phyloP scores from a whole-genome alignment of 2,329 filamentous ascomycete species.

The Nigrospora osmanthi region DNA sequence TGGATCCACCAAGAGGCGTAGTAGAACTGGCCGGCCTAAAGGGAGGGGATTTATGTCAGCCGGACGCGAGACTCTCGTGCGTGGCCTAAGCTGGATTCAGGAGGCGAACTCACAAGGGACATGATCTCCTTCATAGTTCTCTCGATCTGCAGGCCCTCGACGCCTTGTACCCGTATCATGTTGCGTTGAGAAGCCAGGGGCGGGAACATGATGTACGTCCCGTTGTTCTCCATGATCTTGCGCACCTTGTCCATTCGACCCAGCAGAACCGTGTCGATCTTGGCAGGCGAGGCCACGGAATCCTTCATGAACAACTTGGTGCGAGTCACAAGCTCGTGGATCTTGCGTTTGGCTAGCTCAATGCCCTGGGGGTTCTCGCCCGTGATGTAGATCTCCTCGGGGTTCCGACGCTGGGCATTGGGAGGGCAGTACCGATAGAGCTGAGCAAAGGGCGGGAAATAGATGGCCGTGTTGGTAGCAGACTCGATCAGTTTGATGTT shows the following conservation, averaged over 20 bases:
- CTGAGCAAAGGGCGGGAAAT: constrained; percentile 90
- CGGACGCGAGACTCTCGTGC: neutral
- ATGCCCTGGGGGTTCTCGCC: constrained; percentile 82
- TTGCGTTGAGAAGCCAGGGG: constrained; percentile 78
- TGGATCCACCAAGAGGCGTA: constrained; percentile 94
- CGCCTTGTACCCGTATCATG: constrained; percentile 83
- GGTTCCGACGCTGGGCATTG: constrained; percentile 72
- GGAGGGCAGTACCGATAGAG: constrained; percentile 85
- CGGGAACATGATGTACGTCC: constrained; percentile 89
- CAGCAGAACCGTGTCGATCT: constrained; percentile 90
- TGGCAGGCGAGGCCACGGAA: constrained; percentile 79
- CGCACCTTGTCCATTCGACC: constrained; percentile 91
- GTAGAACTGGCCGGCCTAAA: constrained; percentile 97
- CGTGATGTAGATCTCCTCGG: constrained; percentile 91
- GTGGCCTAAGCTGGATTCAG: neutral
- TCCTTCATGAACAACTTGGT: constrained; percentile 88
- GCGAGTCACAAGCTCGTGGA: constrained; percentile 75
- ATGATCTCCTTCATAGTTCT: constrained; percentile 93
- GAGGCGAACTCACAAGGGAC: constrained; percentile 60
- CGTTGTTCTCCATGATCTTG: constrained; percentile 95
- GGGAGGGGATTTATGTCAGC: constrained; percentile 16
- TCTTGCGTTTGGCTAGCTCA: constrained; percentile 79
- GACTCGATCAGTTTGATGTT: constrained; percentile 98
- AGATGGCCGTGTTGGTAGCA: constrained; percentile 90
- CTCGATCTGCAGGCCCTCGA: constrained; percentile 89